Evolutionary conservation across 2,329 filamentous ascomycete species (phyloP), one percentile per base, ranked within the genome.

Genomic region (Ophiostoma ulmi): DNA sequence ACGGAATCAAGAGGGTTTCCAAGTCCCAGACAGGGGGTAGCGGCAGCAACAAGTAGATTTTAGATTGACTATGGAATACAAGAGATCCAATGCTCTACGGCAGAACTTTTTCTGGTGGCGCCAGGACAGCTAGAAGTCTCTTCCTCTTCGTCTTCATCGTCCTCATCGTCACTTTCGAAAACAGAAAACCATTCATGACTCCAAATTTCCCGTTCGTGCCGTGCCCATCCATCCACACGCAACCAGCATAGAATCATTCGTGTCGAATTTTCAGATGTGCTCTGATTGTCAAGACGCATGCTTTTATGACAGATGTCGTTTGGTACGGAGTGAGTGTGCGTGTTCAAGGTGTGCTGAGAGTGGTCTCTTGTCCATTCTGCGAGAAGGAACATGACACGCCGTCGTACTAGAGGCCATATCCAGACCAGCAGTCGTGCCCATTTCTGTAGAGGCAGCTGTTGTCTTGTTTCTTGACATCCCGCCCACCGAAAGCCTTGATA

Each of bases 231-330:
- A 58, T 76, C 72, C 72, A 55, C 44, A 52, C 76, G 72, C 67
- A 78, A 74, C 76, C 77, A 79, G 64, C 72, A 70, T 67, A 79
- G 77, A 52, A 78, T 77, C 41, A 70, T 77, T 44, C 76, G 74
- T 11, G 76, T 79, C 67, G 76, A 71, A 71, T 77, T 77, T 72
- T 76, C 74, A n/a, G 75, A 78, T 5, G 74, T 69, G 35, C 17
- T 69, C 22, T 75, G 75, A 67, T 70, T 74, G 26, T 70, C 70
- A 10, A 44, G 69, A 26, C 75, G 69, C 31, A 75, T 26, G 5
- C 31, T 70, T 41, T 70, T 22, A 36, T 74, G 72, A 44, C 48
- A 58, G 67, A 74, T 67, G 52, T 52, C 20, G 8, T 55, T 10
- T 6, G 22, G 48, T 17, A 44, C 3, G 17, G 8, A 3, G 39